Percentiles rank a stretch among this genome's conserved stretches.
Conservation (phyloP, 306 rosid species). For the Malus fusca region DNA sequence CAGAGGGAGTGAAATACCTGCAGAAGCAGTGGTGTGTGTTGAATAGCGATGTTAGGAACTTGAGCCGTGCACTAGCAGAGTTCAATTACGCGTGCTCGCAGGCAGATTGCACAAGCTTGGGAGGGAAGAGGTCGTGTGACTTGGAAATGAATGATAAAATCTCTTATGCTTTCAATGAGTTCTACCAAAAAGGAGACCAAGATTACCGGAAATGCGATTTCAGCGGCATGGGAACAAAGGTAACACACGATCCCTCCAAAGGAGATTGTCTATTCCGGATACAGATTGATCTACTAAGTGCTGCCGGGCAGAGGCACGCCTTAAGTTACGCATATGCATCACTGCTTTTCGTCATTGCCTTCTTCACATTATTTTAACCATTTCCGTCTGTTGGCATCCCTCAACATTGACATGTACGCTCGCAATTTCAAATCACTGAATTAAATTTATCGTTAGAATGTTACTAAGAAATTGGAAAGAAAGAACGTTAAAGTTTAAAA, state of each 20-base stretch:
- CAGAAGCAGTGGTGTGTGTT: constrained; percentile 2
- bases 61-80: neutral
- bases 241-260: constrained; percentile 26
- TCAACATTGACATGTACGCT: neutral
- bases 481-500: too few species aligned
- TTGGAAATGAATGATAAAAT: constrained; percentile 15
- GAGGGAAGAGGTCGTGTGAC: constrained; percentile 33
- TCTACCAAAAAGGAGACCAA: constrained; percentile 55
- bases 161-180: constrained; percentile 65
- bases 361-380: constrained; percentile 9
- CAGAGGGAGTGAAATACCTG: neutral
- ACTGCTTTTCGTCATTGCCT: constrained; percentile 13
- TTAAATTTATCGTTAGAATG: too few species aligned
- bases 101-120: constrained; percentile 17
- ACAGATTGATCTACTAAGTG: constrained; percentile 18
- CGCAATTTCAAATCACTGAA: too few species aligned
- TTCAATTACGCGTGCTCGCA: neutral
- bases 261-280: constrained; percentile 45
- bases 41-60: constrained; percentile 1
- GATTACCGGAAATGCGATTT: constrained; percentile 55
- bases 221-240: constrained; percentile 28
- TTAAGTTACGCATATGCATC: constrained; percentile 5
- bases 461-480: too few species aligned
- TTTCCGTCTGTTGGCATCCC: neutral
- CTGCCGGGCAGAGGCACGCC: constrained; percentile 24